phyloP scores from a whole-genome alignment of 805 yeast genomes.

The Candida xyloterini region DNA sequence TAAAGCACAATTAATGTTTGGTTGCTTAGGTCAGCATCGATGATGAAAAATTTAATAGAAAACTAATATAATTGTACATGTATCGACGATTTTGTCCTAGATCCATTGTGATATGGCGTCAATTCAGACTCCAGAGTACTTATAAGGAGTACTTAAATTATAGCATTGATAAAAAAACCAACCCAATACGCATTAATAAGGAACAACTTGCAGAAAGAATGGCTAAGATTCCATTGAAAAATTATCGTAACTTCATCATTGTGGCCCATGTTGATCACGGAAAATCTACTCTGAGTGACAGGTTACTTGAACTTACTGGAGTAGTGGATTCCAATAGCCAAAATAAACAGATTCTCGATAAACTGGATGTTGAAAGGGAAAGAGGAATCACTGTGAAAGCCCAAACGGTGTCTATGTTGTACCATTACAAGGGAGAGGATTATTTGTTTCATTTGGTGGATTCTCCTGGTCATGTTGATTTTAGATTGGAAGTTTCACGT shows the following conservation, averaged over 20 bases:
- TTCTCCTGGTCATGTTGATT: conserved; percentile 98
- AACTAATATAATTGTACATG: conserved; percentile 1
- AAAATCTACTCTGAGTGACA: conserved; percentile 84
- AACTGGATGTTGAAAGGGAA: conserved; percentile 91
- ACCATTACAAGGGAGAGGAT: conserved; percentile 62
- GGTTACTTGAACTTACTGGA: conserved; percentile 83
- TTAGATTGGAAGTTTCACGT: conserved; percentile 87
- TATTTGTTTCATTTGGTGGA: conserved; percentile 88
- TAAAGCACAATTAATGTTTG: conserved; percentile 30
- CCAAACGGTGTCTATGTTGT: conserved; percentile 93
- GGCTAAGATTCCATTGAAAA: conserved; percentile 72
- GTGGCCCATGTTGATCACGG: conserved; percentile 93
- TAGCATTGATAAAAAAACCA: conserved; percentile 25
- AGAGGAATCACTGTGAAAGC: conserved; percentile 97
- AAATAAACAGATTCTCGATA: conserved; percentile 84
- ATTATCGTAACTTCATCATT: conserved; percentile 86
- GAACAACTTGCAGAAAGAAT: conserved; percentile 44
- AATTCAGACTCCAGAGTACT: not conserved
- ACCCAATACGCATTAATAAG: conserved; percentile 26
- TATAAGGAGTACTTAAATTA: conserved; percentile 28
- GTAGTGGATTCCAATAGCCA: conserved; percentile 70
- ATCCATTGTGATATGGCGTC: not conserved
- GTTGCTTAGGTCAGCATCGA: conserved; percentile 7
- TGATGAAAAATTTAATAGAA: conserved; percentile 5
- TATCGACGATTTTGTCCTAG: conserved; percentile 5